Percentiles rank a stretch among this genome's conserved stretches.
Conservation (phyloP, 345 rosid species). For the Anastatica hierochuntica region DNA sequence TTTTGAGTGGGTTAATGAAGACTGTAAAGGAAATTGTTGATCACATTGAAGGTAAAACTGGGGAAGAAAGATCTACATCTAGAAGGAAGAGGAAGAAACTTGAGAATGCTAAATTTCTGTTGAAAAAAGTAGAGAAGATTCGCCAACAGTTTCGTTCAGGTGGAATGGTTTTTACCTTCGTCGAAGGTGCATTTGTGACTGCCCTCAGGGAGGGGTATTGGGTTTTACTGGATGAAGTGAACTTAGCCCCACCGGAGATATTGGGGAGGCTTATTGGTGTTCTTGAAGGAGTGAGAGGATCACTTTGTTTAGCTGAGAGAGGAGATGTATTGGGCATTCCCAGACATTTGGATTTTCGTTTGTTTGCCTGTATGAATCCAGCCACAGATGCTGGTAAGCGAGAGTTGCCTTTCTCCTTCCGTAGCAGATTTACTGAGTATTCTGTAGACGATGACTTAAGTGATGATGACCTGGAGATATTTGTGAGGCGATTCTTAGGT, state of each 20-base stretch:
- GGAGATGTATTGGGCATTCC: slow-evolving; percentile 64
- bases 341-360: slow-evolving; percentile 68
- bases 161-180: slow-evolving; percentile 86
- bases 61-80: slow-evolving; percentile 24
- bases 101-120: slow-evolving; percentile 45
- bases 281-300: slow-evolving; percentile 84
- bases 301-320: slow-evolving; percentile 91
- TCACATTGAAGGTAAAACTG: slow-evolving; percentile 13
- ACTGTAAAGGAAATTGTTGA: slow-evolving; percentile 25
- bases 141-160: slow-evolving; percentile 49
- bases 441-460: slow-evolving; percentile 75
- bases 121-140: slow-evolving; percentile 44
- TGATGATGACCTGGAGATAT: slow-evolving; percentile 63
- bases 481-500: slow-evolving; percentile 59
- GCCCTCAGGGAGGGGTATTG: slow-evolving; percentile 86
- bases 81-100: slow-evolving; percentile 66
- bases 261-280: slow-evolving; percentile 84
- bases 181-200: slow-evolving; percentile 91
- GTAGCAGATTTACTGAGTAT: slow-evolving; percentile 82
- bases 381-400: slow-evolving; percentile 99
- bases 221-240: slow-evolving; percentile 96
- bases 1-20: slow-evolving; percentile 41
- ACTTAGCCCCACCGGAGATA: slow-evolving; percentile 90
- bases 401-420: slow-evolving; percentile 65
- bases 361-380: slow-evolving; percentile 97